Evolutionary conservation across 257 asterid species (phyloP).

Genomic region (Henckelia pumila): DNA sequence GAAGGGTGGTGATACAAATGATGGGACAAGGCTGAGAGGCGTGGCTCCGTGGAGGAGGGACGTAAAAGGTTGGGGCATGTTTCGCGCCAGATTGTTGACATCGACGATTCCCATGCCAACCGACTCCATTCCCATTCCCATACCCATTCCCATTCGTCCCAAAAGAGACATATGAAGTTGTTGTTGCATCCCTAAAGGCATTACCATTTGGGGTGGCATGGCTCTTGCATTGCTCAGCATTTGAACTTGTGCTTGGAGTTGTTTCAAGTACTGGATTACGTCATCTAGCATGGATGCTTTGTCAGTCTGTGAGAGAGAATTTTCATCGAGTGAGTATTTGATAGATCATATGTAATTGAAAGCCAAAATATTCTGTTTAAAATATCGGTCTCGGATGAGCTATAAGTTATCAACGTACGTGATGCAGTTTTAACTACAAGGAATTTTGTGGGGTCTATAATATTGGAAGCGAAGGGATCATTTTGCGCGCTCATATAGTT

Average conservation of each 20-base stretch:
- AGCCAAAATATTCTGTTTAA: too few relatives aligned
- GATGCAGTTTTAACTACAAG: too few relatives aligned
- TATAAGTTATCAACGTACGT: too few relatives aligned
- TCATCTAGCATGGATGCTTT: slow-evolving; percentile 58
- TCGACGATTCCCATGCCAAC: slow-evolving; percentile 31
- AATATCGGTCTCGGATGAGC: too few relatives aligned
- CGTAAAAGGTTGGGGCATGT: slow-evolving; percentile 28
- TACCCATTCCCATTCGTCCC: slow-evolving; percentile 20
- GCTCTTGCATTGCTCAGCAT: slow-evolving; percentile 49
- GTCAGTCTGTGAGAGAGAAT: slow-evolving; percentile 29
- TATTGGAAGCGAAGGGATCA: too few relatives aligned
- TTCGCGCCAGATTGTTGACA: slow-evolving; percentile 32
- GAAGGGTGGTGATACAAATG: slow-evolving; percentile 40
- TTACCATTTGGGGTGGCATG: slow-evolving; percentile 42
- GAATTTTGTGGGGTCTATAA: too few relatives aligned
- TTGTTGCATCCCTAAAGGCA: slow-evolving; percentile 59
- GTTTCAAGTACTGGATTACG: slow-evolving; percentile 62
- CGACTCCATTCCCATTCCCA: slow-evolving; percentile 45
- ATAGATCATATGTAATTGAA: too few relatives aligned
- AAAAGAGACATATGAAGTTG: slow-evolving; percentile 62
- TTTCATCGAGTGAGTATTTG: too few relatives aligned
- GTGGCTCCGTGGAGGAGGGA: slow-evolving; percentile 30
- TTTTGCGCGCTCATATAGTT: too few relatives aligned
- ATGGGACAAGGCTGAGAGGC: slow-evolving; percentile 26
- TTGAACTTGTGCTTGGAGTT: slow-evolving; percentile 62